These are phyloP conservation scores for Zygosaccharomyces pseudorouxii DNA, from an alignment of 805 yeast species.

Conservation along the genomic window DNA sequence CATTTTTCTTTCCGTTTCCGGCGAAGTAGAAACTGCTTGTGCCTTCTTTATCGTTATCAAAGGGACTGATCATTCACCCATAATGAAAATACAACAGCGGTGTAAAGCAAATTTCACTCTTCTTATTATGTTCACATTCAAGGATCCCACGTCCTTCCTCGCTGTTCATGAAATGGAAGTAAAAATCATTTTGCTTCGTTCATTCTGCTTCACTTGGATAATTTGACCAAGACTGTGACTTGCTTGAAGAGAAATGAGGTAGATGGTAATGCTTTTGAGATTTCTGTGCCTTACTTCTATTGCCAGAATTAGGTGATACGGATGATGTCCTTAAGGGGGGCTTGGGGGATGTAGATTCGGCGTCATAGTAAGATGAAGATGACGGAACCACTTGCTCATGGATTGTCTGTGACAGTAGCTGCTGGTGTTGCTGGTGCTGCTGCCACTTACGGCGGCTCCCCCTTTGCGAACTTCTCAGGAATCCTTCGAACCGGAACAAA, in stretches of 20 bases:
- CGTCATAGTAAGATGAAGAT: constrained; percentile 7
- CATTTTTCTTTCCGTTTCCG: too few relatives aligned
- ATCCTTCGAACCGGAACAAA: constrained; percentile 43
- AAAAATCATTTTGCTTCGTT: too few relatives aligned
- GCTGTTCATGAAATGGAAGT: too few relatives aligned
- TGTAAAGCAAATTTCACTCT: too few relatives aligned
- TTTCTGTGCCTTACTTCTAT: constrained; percentile 7
- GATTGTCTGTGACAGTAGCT: constrained; percentile 23
- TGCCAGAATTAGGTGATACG: constrained; percentile 10
- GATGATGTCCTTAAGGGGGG: constrained; percentile 14
- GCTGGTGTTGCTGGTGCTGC: constrained; percentile 27
- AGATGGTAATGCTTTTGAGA: constrained; percentile 27
- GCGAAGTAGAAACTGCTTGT: too few relatives aligned
- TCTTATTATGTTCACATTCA: too few relatives aligned
- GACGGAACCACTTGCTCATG: constrained; percentile 18
- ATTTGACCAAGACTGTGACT: constrained; percentile 8
- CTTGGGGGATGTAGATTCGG: constrained; percentile 7
- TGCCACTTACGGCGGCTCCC: constrained; percentile 30
- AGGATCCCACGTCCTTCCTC: too few relatives aligned
- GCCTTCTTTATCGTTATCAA: too few relatives aligned
- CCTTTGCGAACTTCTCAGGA: constrained; percentile 38
- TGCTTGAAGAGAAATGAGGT: constrained; percentile 23
- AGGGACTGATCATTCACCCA: too few relatives aligned
- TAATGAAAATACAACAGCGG: too few relatives aligned
- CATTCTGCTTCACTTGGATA: constrained; percentile 2